Evolutionary conservation across 2,329 filamentous ascomycete species (phyloP).

Genomic region (Sporothrix protearum): DNA sequence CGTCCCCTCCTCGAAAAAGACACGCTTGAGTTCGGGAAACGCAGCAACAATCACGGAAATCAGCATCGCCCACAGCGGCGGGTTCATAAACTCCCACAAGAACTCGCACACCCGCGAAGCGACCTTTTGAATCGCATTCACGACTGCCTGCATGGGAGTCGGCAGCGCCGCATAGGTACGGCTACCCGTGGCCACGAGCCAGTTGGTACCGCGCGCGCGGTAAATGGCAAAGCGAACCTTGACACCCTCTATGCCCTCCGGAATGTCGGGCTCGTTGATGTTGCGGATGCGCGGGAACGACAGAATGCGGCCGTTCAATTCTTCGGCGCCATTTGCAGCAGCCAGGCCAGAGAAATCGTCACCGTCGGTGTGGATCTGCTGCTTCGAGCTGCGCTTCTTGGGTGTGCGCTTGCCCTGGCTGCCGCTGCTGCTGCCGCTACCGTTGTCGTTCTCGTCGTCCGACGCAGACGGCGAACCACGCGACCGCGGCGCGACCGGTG

Average conservation of each 20-base stretch:
- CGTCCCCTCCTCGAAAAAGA: constrained; percentile 85
- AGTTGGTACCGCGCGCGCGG: constrained; percentile 20
- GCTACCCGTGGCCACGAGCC: constrained; percentile 24
- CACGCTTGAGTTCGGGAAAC: constrained; percentile 71
- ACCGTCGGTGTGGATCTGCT: constrained; percentile 34
- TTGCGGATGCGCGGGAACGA: constrained; percentile 58
- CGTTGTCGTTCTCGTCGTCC: constrained; percentile 44
- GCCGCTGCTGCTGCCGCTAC: constrained; percentile 17
- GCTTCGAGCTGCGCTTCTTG: constrained; percentile 31
- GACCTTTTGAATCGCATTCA: constrained; percentile 37
- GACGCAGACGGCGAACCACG: constrained; percentile 48
- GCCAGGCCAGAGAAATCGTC: constrained; percentile 30
- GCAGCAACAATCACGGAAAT: constrained; percentile 87
- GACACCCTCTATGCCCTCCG: constrained; percentile 43
- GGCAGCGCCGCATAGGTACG: constrained; percentile 42
- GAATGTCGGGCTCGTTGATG: constrained; percentile 41
- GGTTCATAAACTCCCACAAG: constrained; percentile 94
- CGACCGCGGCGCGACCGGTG: constrained; percentile 51
- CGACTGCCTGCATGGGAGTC: constrained; percentile 38
- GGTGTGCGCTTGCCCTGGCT: constrained; percentile 26
- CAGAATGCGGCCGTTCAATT: constrained; percentile 48
- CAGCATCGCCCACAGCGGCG: constrained; percentile 95
- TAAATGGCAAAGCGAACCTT: constrained; percentile 38
- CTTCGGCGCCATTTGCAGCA: constrained; percentile 31
- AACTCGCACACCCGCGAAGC: constrained; percentile 55